These are phyloP conservation scores for Acanthamoeba healyi DNA, from an alignment of 208 protist species.

Conservation along the genomic window DNA sequence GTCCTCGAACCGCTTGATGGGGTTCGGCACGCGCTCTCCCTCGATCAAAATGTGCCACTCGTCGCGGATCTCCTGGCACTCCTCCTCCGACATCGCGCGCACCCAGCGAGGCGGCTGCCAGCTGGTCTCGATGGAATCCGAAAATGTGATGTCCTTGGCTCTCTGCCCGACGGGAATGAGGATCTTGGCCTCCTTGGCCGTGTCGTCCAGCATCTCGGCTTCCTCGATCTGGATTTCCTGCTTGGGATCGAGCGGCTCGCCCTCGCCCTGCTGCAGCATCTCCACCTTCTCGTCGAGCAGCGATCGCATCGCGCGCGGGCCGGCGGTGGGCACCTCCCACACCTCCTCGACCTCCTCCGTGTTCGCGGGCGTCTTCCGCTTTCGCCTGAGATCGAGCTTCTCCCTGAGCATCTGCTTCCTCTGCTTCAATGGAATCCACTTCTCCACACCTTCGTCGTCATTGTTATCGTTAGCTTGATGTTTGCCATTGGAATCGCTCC, in stretches of 20 bases:
- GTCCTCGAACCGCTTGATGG: slow-evolving; percentile 89
- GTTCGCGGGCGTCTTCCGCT: neutral
- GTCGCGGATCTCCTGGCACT: slow-evolving; percentile 81
- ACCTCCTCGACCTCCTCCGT: neutral
- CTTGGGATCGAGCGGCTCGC: neutral
- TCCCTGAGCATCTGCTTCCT: slow-evolving; percentile 54
- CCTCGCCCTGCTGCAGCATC: neutral
- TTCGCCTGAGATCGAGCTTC: slow-evolving; percentile 52
- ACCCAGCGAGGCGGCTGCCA: slow-evolving; percentile 40
- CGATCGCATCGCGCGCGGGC: neutral
- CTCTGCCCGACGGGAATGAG: slow-evolving; percentile 31
- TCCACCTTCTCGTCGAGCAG: slow-evolving; percentile 58
- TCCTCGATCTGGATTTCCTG: slow-evolving; percentile 11
- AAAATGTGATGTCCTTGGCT: slow-evolving; percentile 58
- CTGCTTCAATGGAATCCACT: slow-evolving; percentile 58
- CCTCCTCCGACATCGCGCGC: slow-evolving; percentile 73
- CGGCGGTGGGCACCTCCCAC: neutral
- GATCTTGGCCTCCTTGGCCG: slow-evolving; percentile 47
- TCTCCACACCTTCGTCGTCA: slow-evolving; percentile 12
- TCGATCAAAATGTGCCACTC: slow-evolving; percentile 90
- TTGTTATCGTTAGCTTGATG: no score
- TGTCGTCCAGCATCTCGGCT: slow-evolving; percentile 21
- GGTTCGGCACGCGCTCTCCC: slow-evolving; percentile 90
- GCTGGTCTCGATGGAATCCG: slow-evolving; percentile 20
- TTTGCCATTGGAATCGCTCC: no score